These are phyloP conservation scores for Stephanodiscus triporus DNA, from an alignment of 108 stramenopile species.

Conservation along the genomic window DNA sequence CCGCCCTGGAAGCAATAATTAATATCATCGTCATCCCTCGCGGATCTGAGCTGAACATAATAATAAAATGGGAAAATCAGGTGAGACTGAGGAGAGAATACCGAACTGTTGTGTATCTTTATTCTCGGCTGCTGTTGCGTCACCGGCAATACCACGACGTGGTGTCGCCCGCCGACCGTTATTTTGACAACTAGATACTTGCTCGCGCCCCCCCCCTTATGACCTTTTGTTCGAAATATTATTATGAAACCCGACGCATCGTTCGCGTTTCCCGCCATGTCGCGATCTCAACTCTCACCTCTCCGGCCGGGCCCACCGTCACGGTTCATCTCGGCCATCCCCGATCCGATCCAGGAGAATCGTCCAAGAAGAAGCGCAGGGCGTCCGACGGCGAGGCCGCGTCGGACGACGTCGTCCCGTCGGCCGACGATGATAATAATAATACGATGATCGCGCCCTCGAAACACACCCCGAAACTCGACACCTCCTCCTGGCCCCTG, in stretches of 20 bases:
- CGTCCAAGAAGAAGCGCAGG: not conserved
- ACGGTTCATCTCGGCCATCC: no score
- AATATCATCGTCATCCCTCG: no score
- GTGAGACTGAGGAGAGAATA: not conserved
- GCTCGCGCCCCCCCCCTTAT: not conserved
- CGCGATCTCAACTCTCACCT: no score
- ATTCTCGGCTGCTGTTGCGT: not conserved
- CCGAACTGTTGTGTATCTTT: not conserved
- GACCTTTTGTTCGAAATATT: no score
- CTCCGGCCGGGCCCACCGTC: no score
- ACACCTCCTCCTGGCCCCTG: conserved; percentile 97
- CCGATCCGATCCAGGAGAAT: not conserved
- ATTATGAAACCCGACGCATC: no score
- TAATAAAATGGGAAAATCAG: not conserved
- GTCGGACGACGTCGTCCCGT: not conserved
- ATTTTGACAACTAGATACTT: no score
- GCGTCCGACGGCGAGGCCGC: not conserved
- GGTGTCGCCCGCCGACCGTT: no score
- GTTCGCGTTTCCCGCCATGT: no score
- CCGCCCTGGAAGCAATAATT: no score
- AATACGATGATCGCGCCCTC: conserved; percentile 83
- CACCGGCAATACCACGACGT: not conserved
- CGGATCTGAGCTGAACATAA: conserved; percentile 69
- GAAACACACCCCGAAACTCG: conserved; percentile 84
- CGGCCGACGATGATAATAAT: no score